phyloP scores from a whole-genome alignment of 2,329 filamentous ascomycete species.

The Trichophaea hybrida region DNA sequence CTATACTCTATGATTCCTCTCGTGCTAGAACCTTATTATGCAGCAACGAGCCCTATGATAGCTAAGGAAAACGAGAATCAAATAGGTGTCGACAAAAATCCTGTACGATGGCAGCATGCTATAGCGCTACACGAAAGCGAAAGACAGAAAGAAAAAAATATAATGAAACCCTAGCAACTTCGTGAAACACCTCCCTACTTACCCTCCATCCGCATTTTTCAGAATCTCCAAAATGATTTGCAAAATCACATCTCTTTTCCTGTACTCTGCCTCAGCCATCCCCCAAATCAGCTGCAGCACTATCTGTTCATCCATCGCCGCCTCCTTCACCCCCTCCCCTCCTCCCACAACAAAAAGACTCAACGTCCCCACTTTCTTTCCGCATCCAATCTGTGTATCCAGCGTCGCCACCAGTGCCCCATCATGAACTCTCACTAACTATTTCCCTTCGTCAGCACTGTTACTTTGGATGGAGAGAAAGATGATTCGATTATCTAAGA shows the following conservation, averaged over 20 bases:
- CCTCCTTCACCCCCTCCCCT: background rate
- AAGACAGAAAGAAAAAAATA: no score
- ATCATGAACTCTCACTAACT: background rate
- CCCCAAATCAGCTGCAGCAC: slow-evolving; percentile 15
- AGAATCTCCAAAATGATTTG: slow-evolving; percentile 8
- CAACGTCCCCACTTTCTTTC: background rate
- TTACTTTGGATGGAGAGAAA: no score
- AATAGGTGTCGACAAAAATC: no score
- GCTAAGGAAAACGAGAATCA: no score
- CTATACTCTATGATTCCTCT: no score
- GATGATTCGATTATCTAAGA: no score
- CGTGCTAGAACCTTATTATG: no score
- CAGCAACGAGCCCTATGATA: no score
- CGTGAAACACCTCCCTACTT: background rate
- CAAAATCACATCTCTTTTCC: slow-evolving; percentile 9
- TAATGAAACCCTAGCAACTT: no score
- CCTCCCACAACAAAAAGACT: background rate
- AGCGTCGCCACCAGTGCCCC: background rate
- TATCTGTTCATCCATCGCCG: slow-evolving; percentile 10
- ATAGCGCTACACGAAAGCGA: no score
- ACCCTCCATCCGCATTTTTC: slow-evolving; percentile 5
- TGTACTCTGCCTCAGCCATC: slow-evolving; percentile 13
- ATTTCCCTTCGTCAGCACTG: background rate
- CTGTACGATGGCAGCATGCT: no score
- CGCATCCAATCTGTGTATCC: background rate